phyloP scores from a whole-genome alignment of 768 basidiomycete genomes.

The Kwoniella europaea region DNA sequence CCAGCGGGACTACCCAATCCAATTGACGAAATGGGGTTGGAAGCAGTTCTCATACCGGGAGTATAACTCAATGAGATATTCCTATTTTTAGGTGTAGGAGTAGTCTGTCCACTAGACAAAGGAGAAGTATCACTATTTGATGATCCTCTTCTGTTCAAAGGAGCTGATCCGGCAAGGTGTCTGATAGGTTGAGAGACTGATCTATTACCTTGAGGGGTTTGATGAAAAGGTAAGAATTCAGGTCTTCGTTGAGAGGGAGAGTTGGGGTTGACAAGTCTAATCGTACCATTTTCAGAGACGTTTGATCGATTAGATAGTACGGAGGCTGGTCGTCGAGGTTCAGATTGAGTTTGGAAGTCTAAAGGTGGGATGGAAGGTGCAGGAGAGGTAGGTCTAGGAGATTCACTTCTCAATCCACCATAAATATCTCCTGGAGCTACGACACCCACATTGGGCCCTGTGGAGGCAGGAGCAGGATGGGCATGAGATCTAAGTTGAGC shows the following conservation, averaged over 20 bases:
- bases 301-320: conserved; percentile 1
- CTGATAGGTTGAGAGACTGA: conserved; percentile 22
- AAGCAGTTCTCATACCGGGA: conserved; percentile 16
- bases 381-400: conserved; percentile 18
- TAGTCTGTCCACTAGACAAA: conserved; percentile 27
- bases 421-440: conserved; percentile 5
- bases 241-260: conserved; percentile 21
- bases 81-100: conserved; percentile 21
- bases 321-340: conserved; percentile 1
- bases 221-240: conserved; percentile 20
- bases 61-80: conserved; percentile 13
- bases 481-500: conserved; percentile 46
- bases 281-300: conserved; percentile 25
- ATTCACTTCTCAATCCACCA: conserved; percentile 6
- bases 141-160: conserved; percentile 28
- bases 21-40: background rate
- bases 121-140: conserved; percentile 18
- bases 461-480: conserved; percentile 16
- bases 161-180: conserved; percentile 25
- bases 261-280: conserved; percentile 34
- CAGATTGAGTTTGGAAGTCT: conserved; percentile 34
- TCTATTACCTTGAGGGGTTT: conserved; percentile 4
- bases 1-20: background rate
- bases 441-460: background rate
- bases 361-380: conserved; percentile 39